Evolutionary conservation across 2,329 filamentous ascomycete genomes (phyloP).

Genomic region (Colletotrichum gigasporum): DNA sequence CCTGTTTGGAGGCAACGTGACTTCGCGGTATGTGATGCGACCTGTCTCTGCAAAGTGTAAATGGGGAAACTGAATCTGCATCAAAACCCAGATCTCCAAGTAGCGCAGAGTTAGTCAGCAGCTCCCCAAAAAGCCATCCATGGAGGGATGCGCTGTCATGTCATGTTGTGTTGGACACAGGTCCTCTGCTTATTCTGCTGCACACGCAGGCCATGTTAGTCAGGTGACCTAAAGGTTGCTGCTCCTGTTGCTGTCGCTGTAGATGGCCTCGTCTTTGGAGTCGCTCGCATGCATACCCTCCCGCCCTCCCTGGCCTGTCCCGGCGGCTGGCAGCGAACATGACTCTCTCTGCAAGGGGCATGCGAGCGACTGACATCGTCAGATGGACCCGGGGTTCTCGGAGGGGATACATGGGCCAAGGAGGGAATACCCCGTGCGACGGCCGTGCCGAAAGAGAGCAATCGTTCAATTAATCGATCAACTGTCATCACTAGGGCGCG

Average conservation of each 20-base stretch:
- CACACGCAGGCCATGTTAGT: neutral
- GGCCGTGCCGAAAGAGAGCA: neutral
- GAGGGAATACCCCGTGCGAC: constrained; percentile 6
- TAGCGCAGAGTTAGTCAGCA: too few species aligned
- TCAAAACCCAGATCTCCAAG: too few species aligned
- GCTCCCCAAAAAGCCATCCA: neutral
- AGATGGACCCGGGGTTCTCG: neutral
- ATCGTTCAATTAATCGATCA: constrained; percentile 10
- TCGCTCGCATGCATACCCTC: neutral
- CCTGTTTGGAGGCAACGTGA: neutral
- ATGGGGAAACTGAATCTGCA: neutral
- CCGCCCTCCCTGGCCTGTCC: constrained; percentile 11
- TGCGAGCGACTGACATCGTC: neutral
- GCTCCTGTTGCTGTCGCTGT: neutral
- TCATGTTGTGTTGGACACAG: constrained; percentile 3
- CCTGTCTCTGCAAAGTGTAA: constrained; percentile 6
- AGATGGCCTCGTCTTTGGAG: constrained; percentile 12
- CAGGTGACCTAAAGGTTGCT: too few species aligned
- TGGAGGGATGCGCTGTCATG: constrained; percentile 7
- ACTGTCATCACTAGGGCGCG: neutral
- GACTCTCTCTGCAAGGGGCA: constrained; percentile 22
- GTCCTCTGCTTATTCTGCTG: neutral
- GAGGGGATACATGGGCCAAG: neutral
- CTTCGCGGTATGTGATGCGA: neutral
- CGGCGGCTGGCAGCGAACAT: constrained; percentile 19